Conservation (phyloP, 352 stramenopile genomes). For the Phytophthora podocarpi region DNA sequence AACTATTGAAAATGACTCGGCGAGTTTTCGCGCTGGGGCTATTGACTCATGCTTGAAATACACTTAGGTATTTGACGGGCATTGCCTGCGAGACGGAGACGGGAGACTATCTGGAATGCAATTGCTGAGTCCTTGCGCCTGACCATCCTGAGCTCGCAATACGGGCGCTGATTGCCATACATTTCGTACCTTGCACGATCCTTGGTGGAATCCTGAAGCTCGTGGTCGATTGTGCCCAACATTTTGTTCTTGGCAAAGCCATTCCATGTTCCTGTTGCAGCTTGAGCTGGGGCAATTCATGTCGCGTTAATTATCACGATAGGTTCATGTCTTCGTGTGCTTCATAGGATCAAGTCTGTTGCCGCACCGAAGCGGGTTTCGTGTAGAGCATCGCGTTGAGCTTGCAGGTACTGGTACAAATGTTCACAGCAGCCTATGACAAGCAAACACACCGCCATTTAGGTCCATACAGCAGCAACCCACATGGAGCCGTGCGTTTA, state of each 20-base stretch:
- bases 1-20: constrained; percentile 4
- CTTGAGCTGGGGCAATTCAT: constrained; percentile 12
- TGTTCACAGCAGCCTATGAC: not conserved
- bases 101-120: not conserved
- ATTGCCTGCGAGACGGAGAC: not conserved
- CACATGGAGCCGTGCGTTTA: constrained; percentile 11
- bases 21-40: too few species aligned
- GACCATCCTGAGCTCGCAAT: not conserved
- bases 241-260: constrained; percentile 12
- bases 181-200: constrained; percentile 8
- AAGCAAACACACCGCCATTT: not conserved
- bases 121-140: constrained; percentile 19
- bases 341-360: not conserved
- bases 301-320: constrained; percentile 20
- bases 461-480: constrained; percentile 4
- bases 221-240: constrained; percentile 15
- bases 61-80: not conserved
- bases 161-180: constrained; percentile 14
- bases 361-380: constrained; percentile 15
- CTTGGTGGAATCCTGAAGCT: constrained; percentile 8
- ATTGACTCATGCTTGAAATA: not conserved
- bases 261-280: constrained; percentile 16
- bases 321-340: constrained; percentile 11
- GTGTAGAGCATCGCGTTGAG: not conserved
- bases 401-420: too few species aligned